phyloP scores from a whole-genome alignment of 331 rosid genomes.

The Pyrus hybrid region DNA sequence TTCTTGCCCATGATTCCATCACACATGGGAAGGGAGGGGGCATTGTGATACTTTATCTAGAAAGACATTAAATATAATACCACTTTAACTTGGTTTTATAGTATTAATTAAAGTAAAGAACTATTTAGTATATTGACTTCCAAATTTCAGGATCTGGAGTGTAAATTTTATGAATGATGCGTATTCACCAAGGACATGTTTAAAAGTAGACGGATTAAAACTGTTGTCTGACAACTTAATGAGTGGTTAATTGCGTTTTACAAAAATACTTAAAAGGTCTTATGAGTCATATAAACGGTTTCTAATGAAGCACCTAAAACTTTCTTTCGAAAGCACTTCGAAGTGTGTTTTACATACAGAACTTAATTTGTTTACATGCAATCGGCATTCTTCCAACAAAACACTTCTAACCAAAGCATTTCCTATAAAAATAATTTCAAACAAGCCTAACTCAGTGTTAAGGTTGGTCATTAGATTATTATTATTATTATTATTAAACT shows the following conservation, averaged over 20 bases:
- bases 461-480: too few relatives aligned
- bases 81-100: not conserved
- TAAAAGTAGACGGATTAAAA: too few relatives aligned
- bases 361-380: not conserved
- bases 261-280: not conserved
- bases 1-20: not conserved
- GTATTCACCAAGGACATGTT: too few relatives aligned
- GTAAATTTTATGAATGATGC: too few relatives aligned
- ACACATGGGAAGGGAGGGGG: not conserved
- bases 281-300: not conserved
- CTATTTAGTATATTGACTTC: not conserved
- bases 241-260: not conserved
- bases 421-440: not conserved
- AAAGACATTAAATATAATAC: not conserved
- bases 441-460: not conserved
- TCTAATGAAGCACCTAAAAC: not conserved
- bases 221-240: too few relatives aligned
- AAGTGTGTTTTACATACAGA: not conserved
- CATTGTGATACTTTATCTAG: not conserved
- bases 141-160: too few relatives aligned
- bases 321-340: not conserved
- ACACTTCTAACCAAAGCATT: not conserved
- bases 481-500: too few relatives aligned
- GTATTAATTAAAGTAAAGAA: not conserved
- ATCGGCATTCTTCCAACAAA: not conserved